Conservation (phyloP, 352 stramenopile species). For the Pythium periplocum region DNA sequence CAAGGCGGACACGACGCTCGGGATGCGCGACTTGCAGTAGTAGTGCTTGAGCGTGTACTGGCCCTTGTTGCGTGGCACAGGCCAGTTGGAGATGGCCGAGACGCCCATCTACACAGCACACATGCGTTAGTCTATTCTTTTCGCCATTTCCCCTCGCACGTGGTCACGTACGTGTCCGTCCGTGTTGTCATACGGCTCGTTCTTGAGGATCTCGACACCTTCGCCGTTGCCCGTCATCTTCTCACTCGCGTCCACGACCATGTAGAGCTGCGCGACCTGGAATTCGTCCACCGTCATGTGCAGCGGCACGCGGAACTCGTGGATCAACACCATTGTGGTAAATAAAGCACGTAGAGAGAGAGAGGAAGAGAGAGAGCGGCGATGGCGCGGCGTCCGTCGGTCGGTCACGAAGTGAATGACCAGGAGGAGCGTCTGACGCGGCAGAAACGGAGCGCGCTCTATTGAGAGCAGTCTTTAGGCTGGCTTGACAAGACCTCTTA, state of each 20-base stretch:
- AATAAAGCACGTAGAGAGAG: neutral
- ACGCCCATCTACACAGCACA: conserved; percentile 38
- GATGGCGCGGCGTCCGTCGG: conserved; percentile 6
- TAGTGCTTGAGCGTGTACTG: conserved; percentile 89
- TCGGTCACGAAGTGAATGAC: too few species aligned
- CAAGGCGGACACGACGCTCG: conserved; percentile 73
- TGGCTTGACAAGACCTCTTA: too few species aligned
- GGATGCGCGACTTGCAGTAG: conserved; percentile 84
- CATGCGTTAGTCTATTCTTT: neutral
- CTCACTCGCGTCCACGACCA: conserved; percentile 84
- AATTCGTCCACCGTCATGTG: conserved; percentile 87
- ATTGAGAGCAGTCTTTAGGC: too few species aligned
- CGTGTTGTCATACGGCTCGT: conserved; percentile 83
- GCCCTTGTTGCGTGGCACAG: conserved; percentile 67
- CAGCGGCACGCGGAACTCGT: conserved; percentile 84
- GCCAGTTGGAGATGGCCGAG: conserved; percentile 70
- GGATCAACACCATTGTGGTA: conserved; percentile 63
- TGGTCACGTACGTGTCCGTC: conserved; percentile 45
- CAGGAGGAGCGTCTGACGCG: too few species aligned
- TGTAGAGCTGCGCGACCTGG: conserved; percentile 82
- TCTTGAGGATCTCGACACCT: conserved; percentile 84
- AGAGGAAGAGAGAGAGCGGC: conserved; percentile 5
- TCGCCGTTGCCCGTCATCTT: conserved; percentile 81
- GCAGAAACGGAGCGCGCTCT: too few species aligned
- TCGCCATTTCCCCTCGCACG: neutral